Base-by-base conservation (phyloP, 345 rosid genomes). In the Excoecaria agallocha region DNA sequence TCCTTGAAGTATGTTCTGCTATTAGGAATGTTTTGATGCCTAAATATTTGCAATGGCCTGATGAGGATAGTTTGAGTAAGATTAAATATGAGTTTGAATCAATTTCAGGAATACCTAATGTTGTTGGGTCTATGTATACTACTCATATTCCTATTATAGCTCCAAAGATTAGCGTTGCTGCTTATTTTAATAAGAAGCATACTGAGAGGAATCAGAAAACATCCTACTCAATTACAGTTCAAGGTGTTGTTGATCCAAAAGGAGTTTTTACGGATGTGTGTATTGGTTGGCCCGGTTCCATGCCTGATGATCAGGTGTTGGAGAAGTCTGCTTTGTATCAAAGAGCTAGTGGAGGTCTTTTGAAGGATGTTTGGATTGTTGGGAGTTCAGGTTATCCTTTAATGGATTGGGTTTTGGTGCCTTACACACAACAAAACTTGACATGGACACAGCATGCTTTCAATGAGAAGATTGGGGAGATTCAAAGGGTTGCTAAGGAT, bases 201-300 rank as follows among this genome's bases (percentile, higher is more conserved):
- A 89, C 94, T 0, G 93, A 91, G 83, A 87, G 93, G 86, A 91
- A 88, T 8, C 94, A 91, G 74, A 91, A 88, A 73, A 89, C 91
- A 10, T 88, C 93, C 0, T 91, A 91, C 30, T 89, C 97, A 0
- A 89, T 91, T 1, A 91, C 94, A 0, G 87, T 91, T 1, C 94
- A 91, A 69, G 97, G 94, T 0, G 92, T 91, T 66, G 91, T 89
- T 12, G 84, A 88, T 56, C 90, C 87, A 0, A 87, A 62, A n/a
- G 93, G 94, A 0, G 90, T 88, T 16, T 89, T 91, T 59, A 88
- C 91, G 3, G 97, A 89, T 80, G 91, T 91, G n/a, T 91, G 94
- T 46, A 89, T 89, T 9, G 97, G 97, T 0, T 91, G 97, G 94
- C 97, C 97, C 0, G 97, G 97, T 24, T 91, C 97, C 9, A 89